phyloP scores from a whole-genome alignment of 257 asterid genomes.

The Linderniella brevidens region DNA sequence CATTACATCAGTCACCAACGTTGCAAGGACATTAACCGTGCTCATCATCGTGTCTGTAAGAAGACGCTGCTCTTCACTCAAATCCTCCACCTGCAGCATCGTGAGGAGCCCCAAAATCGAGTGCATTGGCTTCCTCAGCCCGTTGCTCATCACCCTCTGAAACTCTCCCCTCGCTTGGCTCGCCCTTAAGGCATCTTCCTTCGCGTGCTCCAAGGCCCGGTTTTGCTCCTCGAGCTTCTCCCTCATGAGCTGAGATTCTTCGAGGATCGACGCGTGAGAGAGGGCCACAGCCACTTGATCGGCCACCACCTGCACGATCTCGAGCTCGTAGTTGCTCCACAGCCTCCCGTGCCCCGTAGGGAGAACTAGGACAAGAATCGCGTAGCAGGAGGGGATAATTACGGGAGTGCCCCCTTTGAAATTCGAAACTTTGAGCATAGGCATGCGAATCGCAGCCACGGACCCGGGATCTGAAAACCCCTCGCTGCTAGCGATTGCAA shows the following conservation, averaged over 20 bases:
- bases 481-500: conserved; percentile 60
- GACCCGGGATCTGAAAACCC: conserved; percentile 41
- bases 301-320: conserved; percentile 70
- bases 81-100: conserved; percentile 47
- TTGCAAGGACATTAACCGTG: conserved; percentile 57
- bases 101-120: conserved; percentile 70
- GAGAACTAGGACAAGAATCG: conserved; percentile 73
- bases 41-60: conserved; percentile 55
- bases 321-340: conserved; percentile 69
- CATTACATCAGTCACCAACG: conserved; percentile 58
- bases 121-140: conserved; percentile 87
- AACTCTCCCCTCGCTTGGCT: conserved; percentile 70
- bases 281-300: conserved; percentile 95
- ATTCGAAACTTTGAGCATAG: conserved; percentile 75
- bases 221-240: conserved; percentile 68
- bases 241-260: conserved; percentile 73
- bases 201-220: conserved; percentile 60
- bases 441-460: conserved; percentile 91
- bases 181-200: conserved; percentile 71
- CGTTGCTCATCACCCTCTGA: conserved; percentile 73
- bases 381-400: conserved; percentile 69
- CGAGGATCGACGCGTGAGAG: conserved; percentile 90
- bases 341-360: conserved; percentile 46
- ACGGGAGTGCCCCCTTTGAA: conserved; percentile 87
- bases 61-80: conserved; percentile 45